These are phyloP conservation scores for Pistacia vera DNA, from an alignment of 345 rosid genomes.

Conservation along the genomic window DNA sequence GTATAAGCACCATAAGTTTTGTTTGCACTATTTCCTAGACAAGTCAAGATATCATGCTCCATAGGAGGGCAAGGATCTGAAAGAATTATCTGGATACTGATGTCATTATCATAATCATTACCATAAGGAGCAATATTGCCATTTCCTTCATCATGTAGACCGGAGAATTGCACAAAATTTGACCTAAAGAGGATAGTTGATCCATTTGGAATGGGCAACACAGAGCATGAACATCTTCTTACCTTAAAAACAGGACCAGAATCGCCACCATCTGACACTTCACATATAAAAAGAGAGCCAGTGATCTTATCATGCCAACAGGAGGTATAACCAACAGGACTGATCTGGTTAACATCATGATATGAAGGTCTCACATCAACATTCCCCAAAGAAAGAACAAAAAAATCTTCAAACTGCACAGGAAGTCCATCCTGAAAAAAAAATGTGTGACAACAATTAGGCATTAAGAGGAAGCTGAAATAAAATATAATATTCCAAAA, in stretches of 20 bases:
- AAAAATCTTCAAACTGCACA: constrained; percentile 90
- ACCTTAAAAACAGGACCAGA: constrained; percentile 89
- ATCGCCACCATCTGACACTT: constrained; percentile 83
- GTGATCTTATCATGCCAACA: constrained; percentile 99
- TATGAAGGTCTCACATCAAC: constrained; percentile 79
- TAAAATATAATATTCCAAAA: constrained; percentile 15
- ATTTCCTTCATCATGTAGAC: constrained; percentile 37
- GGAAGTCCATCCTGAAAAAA: constrained; percentile 77
- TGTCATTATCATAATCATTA: constrained; percentile 50
- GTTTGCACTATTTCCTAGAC: constrained; percentile 41
- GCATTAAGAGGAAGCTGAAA: constrained; percentile 9
- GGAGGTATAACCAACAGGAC: constrained; percentile 85
- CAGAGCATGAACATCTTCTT: constrained; percentile 79
- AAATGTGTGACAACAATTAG: constrained; percentile 24
- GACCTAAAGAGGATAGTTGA: constrained; percentile 56
- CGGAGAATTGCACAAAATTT: constrained; percentile 33
- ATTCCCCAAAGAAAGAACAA: constrained; percentile 78
- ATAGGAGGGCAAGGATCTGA: constrained; percentile 65
- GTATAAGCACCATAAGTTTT: constrained; percentile 29
- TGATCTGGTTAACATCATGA: constrained; percentile 63
- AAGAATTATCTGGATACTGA: constrained; percentile 58
- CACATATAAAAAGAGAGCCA: constrained; percentile 83
- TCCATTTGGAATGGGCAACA: constrained; percentile 55
- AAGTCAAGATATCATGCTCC: constrained; percentile 60
- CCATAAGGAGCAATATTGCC: constrained; percentile 21